phyloP scores from a whole-genome alignment of 73 alveolate species.

The Durusdinium trenchii region DNA sequence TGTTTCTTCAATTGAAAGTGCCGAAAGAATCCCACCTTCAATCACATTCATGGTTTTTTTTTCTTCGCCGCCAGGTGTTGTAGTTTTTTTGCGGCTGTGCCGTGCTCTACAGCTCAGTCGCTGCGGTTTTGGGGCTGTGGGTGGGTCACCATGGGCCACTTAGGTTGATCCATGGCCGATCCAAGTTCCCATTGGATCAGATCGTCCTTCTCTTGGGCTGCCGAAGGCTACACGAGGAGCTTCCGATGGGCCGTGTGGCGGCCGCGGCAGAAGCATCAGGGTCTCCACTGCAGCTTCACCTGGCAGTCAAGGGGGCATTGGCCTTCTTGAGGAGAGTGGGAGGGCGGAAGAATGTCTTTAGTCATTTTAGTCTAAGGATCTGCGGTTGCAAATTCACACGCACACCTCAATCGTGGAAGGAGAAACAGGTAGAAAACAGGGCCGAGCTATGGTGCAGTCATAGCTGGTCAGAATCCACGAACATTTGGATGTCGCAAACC shows the following conservation, averaged over 20 bases:
- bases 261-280: slow-evolving; percentile 71
- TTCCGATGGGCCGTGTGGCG: slow-evolving; percentile 73
- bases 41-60: too few species aligned
- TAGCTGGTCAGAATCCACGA: too few species aligned
- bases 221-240: slow-evolving; percentile 64
- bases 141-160: too few species aligned
- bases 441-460: neutral
- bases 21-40: too few species aligned
- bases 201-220: slow-evolving; percentile 75
- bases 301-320: slow-evolving; percentile 47
- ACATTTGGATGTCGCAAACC: neutral
- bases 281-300: slow-evolving; percentile 62
- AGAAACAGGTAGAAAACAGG: neutral
- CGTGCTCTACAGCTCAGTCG: too few species aligned
- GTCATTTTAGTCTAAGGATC: too few species aligned
- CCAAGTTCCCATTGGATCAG: slow-evolving; percentile 41
- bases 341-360: too few species aligned
- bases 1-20: too few species aligned
- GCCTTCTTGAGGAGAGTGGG: slow-evolving; percentile 40
- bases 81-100: too few species aligned
- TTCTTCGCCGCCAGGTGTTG: too few species aligned
- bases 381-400: too few species aligned
- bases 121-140: too few species aligned
- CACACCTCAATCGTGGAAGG: neutral
- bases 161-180: slow-evolving; percentile 10